Conservation (phyloP, 176 grass and related monocot species). For the Saccharum spontaneum region DNA sequence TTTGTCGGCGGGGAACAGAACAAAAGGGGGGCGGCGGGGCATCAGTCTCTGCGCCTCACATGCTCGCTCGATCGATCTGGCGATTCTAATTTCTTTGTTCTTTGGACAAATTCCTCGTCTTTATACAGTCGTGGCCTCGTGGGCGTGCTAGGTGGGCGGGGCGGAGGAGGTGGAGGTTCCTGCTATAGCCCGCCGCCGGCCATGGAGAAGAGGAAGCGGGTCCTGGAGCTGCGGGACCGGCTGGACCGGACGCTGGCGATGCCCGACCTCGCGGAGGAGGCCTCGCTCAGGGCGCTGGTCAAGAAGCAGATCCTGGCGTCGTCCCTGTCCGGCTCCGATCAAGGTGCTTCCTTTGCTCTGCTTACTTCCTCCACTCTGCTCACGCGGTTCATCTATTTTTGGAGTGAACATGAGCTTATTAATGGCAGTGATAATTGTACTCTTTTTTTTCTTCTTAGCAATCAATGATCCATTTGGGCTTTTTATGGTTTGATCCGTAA, state of each 20-base stretch:
- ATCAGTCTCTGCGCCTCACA: background rate
- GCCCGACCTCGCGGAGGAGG: conserved; percentile 65
- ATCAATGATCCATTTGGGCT: background rate
- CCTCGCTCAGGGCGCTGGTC: conserved; percentile 61
- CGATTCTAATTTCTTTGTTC: background rate
- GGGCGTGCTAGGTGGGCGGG: background rate
- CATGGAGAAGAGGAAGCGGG: conserved; percentile 75
- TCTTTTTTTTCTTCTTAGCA: background rate
- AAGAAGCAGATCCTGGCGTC: conserved; percentile 60
- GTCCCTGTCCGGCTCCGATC: conserved; percentile 7
- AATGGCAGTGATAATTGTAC: conserved; percentile 17
- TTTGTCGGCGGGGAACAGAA: background rate
- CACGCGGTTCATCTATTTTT: background rate
- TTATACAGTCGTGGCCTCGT: background rate
- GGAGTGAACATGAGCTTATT: background rate
- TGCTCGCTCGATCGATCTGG: background rate
- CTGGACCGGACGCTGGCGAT: conserved; percentile 59
- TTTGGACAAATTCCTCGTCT: background rate
- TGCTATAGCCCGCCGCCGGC: background rate
- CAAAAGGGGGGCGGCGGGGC: background rate
- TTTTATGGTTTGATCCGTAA: background rate
- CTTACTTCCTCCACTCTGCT: conserved; percentile 3
- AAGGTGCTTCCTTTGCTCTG: conserved; percentile 9
- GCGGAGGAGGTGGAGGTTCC: background rate
- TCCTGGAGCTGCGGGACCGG: conserved; percentile 62